Evolutionary conservation across 345 rosid species (phyloP), one percentile per base, ranked within the genome.

Genomic region (Odontarrhena argentea): DNA sequence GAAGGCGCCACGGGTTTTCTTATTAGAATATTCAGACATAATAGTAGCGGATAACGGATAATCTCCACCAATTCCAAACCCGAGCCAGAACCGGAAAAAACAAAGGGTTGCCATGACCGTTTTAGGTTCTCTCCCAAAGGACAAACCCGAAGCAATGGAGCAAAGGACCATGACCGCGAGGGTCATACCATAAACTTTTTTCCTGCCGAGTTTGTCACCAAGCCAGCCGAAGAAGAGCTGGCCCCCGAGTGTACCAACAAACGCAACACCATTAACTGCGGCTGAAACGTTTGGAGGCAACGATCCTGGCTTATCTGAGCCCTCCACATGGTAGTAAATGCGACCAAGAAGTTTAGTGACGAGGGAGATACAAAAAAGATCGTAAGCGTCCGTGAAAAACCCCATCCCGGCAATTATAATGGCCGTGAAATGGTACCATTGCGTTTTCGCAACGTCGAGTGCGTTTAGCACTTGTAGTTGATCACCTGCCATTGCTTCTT

Each of bases 161-260:
- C 82, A 71, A 8, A 88, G 9, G 51, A 88, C 89, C 92, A 88
- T 88, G 32, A 84, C 60, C 96, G 83, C 73, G 1, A 88, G 86
- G 15, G 96, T 88, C 86, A 88, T 77, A 2, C 89, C 92, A 42
- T 88, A 88, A 6, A 86, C 96, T 74, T 70, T 84, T 70, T 86
- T 88, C 44, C 96, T 65, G 42, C 96, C 96, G 71, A 86, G 49
- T 54, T 86, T 88, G 51, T 88, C 89, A 26, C 96, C 92, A 35
- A 86, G 96, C 92, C 96, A 88, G 5, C 95, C 95, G 15, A 88
- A 87, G 71, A 87, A 87, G 51, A 87, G 88, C 71, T 87, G 95
- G 2, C 95, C 91, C 0, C 85, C 63, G 4, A 88, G 82, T 10
- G 91, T 86, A 32, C 91, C 96, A 4, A 82, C 74, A 61, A 88